Percentiles rank a stretch among this genome's conserved stretches.
Conservation (phyloP, 441 rosid species). For the Syzygium malaccense region DNA sequence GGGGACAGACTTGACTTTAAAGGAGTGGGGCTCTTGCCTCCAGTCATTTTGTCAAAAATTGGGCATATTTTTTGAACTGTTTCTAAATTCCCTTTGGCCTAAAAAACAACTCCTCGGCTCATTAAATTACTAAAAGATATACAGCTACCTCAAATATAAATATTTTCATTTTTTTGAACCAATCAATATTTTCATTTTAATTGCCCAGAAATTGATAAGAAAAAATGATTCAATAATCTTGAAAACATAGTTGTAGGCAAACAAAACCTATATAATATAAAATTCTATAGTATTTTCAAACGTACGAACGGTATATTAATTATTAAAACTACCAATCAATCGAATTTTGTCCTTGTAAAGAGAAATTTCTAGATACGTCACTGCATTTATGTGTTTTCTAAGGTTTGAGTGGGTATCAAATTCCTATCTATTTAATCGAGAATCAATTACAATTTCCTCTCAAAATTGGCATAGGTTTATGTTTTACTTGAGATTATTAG, state of each 20-base stretch:
- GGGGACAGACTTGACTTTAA: background rate
- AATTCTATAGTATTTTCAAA: background rate
- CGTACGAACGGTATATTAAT: background rate
- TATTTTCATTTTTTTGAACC: background rate
- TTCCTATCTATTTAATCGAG: background rate
- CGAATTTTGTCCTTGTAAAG: background rate
- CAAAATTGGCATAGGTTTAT: background rate
- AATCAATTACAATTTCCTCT: background rate
- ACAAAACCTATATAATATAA: background rate
- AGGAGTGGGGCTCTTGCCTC: background rate
- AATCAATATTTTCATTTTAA: background rate
- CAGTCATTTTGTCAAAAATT: background rate
- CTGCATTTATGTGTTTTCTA: background rate
- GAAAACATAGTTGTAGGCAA: background rate
- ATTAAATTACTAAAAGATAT: background rate
- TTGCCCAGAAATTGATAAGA: background rate
- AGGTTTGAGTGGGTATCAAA: background rate
- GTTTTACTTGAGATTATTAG: background rate
- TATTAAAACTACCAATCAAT: background rate
- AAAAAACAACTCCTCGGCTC: background rate
- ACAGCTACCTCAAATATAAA: background rate
- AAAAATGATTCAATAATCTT: background rate
- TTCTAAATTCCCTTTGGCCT: background rate
- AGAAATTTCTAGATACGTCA: background rate
- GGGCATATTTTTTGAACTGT: background rate